Conservation (phyloP, 129 eudicot genomes). For the Heracleum sosnowskyi region DNA sequence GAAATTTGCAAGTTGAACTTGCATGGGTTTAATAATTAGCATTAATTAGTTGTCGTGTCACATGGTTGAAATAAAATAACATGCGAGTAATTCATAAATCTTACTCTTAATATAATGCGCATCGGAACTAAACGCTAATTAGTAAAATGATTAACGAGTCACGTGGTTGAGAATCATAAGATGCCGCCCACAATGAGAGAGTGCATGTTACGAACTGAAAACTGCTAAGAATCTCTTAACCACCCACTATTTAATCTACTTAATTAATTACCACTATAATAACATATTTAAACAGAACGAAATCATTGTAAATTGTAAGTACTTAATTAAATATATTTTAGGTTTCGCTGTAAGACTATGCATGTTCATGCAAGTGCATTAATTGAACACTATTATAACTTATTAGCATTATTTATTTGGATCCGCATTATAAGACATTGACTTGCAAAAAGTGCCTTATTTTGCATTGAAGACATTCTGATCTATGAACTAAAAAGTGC, state of each 20-base stretch:
- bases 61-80: background rate
- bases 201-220: conserved; percentile 23
- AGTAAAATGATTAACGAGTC: background rate
- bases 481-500: too few species aligned
- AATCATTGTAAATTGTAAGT: background rate
- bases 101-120: background rate
- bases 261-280: background rate
- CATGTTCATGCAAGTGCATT: conserved; percentile 3
- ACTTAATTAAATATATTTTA: background rate
- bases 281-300: background rate
- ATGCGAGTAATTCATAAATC: background rate
- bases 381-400: background rate
- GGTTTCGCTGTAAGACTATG: background rate
- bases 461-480: too few species aligned
- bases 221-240: conserved; percentile 13
- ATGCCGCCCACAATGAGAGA: conserved; percentile 10
- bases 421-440: background rate
- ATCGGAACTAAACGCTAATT: background rate
- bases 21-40: background rate
- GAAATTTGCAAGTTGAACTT: background rate
- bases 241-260: background rate
- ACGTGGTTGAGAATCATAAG: conserved; percentile 19
- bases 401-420: background rate
- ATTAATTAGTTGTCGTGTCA: background rate
- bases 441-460: too few species aligned